A percentile compares a stretch with the other conserved stretches of the same genome.
Evolutionary conservation across 2,329 filamentous ascomycete genomes (phyloP).

Genomic region (Penicillium psychrosexuale): DNA sequence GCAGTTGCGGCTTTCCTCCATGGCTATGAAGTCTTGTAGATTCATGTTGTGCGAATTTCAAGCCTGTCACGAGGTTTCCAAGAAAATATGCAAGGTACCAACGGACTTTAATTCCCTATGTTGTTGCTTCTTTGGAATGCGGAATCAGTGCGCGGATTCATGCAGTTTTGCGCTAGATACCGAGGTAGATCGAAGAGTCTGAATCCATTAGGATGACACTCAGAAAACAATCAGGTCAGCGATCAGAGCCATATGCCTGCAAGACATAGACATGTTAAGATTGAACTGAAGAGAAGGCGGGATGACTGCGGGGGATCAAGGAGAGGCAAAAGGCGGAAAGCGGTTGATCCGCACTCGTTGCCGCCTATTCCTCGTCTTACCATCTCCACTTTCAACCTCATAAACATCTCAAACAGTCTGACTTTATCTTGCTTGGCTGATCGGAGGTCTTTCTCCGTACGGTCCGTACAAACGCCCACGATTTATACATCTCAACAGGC

Average conservation of each 20-base stretch:
- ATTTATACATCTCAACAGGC: not conserved
- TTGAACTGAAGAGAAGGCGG: slow-evolving; percentile 9
- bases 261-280: not conserved
- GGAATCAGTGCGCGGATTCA: slow-evolving; percentile 14
- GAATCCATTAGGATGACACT: slow-evolving; percentile 24
- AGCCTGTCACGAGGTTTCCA: not conserved
- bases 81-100: not conserved
- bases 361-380: slow-evolving; percentile 15
- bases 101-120: not conserved
- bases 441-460: slow-evolving; percentile 7
- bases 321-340: slow-evolving; percentile 20
- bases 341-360: slow-evolving; percentile 21
- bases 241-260: slow-evolving; percentile 1
- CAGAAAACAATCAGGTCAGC: slow-evolving; percentile 5
- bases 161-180: slow-evolving; percentile 17
- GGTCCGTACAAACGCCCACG: not conserved
- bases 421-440: slow-evolving; percentile 2
- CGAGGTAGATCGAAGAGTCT: slow-evolving; percentile 14
- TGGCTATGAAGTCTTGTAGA: slow-evolving; percentile 31
- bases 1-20: slow-evolving; percentile 28
- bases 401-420: not conserved
- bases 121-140: slow-evolving; percentile 4
- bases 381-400: slow-evolving; percentile 5
- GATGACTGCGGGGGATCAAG: slow-evolving; percentile 15
- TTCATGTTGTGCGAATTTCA: slow-evolving; percentile 25